Base-by-base conservation (phyloP, 2,329 filamentous ascomycete genomes). In the Graphiopsis chlorocephala region DNA sequence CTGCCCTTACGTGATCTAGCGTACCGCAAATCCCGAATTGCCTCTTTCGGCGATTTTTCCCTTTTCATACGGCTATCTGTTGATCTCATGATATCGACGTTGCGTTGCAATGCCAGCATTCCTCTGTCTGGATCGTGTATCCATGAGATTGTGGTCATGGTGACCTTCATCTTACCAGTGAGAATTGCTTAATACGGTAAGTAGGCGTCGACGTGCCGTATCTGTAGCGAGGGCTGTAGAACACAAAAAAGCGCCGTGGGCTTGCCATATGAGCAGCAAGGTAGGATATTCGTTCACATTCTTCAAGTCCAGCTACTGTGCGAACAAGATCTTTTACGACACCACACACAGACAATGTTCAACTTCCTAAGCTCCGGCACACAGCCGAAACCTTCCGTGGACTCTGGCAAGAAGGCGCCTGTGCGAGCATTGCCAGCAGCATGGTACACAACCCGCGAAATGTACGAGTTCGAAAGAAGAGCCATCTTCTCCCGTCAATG, bases 381-480 rank as follows among this genome's bases (percentile, higher is more conserved):
- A 3, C 60, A 62, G 48, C 55, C 62, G 15, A 59, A 59, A 17
- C 29, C 53, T 5, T 50, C 62, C 2, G 1, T 25, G 7, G 53
- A 64, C 45, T 64, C 53, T 15, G 42, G 35, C 29, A 64, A 52
- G 42, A 59, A 64, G 31, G 38, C 62, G 8, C 86, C 74, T 8
- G 68, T 74, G 2, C 72, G 75, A 50, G 75, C 77, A 31, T 69
- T 81, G 5, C 78, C 80, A 6, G 74, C 79, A 52, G 80, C 79
- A 68, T 81, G 79, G 80, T 82, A 81, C 68, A 76, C 74, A 35
- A 78, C 73, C 10, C 69, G 72, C n/a, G 76, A 76, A 23, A 78
- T 81, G 73, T 83, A 81, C 66, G 75, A 81, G 67, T 74, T 82
- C 8, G 80, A 82, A 64, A 72, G 80, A 11, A 76, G 80, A 4